Percentiles rank a stretch among this genome's conserved stretches.
These are phyloP conservation scores for Areca catechu DNA, from an alignment of 176 grass and related monocot species.

Conservation along the genomic window DNA sequence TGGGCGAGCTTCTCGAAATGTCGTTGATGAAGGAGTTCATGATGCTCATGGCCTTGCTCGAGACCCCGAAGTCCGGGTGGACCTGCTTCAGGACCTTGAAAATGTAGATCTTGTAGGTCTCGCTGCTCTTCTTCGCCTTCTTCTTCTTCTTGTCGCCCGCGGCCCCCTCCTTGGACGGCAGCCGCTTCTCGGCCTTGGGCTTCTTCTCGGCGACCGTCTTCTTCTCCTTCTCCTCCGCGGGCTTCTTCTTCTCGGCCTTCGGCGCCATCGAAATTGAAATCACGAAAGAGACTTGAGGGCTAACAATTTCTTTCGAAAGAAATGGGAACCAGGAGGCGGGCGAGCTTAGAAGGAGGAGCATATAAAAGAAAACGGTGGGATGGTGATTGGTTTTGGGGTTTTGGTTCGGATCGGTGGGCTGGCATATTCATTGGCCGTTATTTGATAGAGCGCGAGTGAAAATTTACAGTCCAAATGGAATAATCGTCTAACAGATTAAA, in stretches of 20 bases:
- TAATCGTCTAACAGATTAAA: no score
- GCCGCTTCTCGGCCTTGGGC: neutral
- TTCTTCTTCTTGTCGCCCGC: conserved; percentile 1
- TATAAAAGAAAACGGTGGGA: no score
- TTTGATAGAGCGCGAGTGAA: no score
- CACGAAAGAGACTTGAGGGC: neutral
- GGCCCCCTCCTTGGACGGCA: neutral
- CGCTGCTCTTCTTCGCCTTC: conserved; percentile 15
- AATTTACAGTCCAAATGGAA: no score
- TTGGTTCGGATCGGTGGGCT: no score
- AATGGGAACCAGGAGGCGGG: neutral
- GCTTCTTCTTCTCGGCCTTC: conserved; percentile 1
- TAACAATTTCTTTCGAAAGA: no score
- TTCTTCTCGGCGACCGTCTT: neutral
- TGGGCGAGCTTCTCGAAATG: conserved; percentile 59
- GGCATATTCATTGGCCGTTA: no score
- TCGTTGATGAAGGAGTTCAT: conserved; percentile 96
- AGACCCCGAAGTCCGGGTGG: conserved; percentile 82
- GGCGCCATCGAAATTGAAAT: neutral
- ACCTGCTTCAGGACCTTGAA: conserved; percentile 88
- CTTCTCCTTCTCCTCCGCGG: conserved; percentile 3
- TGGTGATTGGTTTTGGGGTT: no score
- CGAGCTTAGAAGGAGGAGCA: no score
- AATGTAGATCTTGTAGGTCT: conserved; percentile 97
- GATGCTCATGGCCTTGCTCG: conserved; percentile 88